A percentile compares a stretch with the other conserved stretches of the same genome.
Conservation (phyloP, 345 rosid genomes). For the Camelina neglecta region DNA sequence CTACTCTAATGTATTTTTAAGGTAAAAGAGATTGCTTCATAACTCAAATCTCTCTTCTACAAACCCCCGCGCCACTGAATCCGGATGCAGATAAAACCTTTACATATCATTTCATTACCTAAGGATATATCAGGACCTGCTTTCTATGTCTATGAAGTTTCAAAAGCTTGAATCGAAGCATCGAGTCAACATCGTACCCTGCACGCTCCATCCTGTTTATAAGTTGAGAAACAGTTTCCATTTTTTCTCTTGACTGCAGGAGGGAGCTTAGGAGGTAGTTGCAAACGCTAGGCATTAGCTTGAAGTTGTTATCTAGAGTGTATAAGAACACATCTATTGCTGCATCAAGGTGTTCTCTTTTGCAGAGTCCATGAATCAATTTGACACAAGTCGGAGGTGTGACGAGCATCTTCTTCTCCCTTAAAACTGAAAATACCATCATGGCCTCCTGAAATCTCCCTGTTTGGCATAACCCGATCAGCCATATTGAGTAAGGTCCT, state of each 20-base stretch:
- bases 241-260: constrained; percentile 48
- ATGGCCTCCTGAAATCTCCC: constrained; percentile 66
- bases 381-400: constrained; percentile 81
- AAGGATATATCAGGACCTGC: constrained; percentile 22
- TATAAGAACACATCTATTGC: constrained; percentile 72
- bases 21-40: constrained; percentile 19
- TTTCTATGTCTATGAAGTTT: constrained; percentile 27
- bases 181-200: constrained; percentile 65
- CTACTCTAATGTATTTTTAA: constrained; percentile 26
- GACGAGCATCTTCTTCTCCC: constrained; percentile 54
- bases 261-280: constrained; percentile 60
- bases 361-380: constrained; percentile 67
- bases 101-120: constrained; percentile 16
- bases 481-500: constrained; percentile 73
- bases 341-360: constrained; percentile 53
- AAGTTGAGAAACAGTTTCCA: constrained; percentile 52
- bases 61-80: background rate
- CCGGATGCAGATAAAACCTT: background rate
- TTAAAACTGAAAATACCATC: constrained; percentile 64
- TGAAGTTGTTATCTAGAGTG: constrained; percentile 66
- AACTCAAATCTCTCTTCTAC: constrained; percentile 23
- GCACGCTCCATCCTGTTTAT: constrained; percentile 57
- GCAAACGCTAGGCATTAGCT: constrained; percentile 60
- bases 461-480: constrained; percentile 75
- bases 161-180: constrained; percentile 49